Conservation (phyloP, 169 alveolate species). For the Toxoplasma gondii region DNA sequence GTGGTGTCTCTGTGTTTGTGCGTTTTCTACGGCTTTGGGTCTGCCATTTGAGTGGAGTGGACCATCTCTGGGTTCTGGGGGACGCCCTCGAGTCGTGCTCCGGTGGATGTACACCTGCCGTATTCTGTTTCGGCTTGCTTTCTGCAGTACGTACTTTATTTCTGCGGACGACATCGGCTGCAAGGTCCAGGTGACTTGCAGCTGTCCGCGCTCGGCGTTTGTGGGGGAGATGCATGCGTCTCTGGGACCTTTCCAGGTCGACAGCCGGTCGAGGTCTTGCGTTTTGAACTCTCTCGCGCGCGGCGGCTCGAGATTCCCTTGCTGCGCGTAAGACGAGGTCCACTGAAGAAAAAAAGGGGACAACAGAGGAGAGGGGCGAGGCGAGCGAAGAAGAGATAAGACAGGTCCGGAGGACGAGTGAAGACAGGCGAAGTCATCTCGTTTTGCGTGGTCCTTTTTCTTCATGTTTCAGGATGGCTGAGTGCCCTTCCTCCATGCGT, state of each 20-base stretch:
- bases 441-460: too few relatives aligned
- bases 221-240: slow-evolving; percentile 29
- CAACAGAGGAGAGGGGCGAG: background rate
- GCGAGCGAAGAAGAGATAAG: background rate
- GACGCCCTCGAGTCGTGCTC: too few relatives aligned
- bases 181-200: slow-evolving; percentile 9
- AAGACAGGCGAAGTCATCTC: too few relatives aligned
- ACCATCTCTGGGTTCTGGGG: too few relatives aligned
- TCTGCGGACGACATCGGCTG: slow-evolving; percentile 38
- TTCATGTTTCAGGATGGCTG: too few relatives aligned
- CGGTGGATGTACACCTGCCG: too few relatives aligned
- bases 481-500: background rate
- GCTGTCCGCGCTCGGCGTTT: background rate
- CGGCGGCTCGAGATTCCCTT: slow-evolving; percentile 18
- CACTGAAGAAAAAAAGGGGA: background rate
- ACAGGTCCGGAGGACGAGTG: too few relatives aligned
- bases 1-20: too few relatives aligned
- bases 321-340: background rate
- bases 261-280: background rate
- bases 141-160: background rate
- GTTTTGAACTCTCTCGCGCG: background rate
- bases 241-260: slow-evolving; percentile 23
- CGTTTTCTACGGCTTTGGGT: too few relatives aligned
- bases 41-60: too few relatives aligned
- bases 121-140: too few relatives aligned